Evolutionary conservation across 352 stramenopile genomes (phyloP).

Genomic region (Phytophthora melonis): DNA sequence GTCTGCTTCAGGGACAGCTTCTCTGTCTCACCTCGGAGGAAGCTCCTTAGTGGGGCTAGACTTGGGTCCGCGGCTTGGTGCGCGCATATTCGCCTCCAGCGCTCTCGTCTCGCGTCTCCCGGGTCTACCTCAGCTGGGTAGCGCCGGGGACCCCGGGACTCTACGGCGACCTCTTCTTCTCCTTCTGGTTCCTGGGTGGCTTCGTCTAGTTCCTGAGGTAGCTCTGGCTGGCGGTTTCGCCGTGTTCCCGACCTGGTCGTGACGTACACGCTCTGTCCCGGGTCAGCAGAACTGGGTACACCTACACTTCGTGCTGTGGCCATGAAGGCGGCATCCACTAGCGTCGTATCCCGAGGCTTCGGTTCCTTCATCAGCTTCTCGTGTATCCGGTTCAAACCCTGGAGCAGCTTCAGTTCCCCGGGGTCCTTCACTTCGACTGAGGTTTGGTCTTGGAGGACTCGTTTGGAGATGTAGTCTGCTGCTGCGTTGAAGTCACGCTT

Average conservation of each 20-base stretch:
- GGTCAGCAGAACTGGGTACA: background rate
- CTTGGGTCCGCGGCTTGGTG: slow-evolving; percentile 1
- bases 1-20: slow-evolving; percentile 3
- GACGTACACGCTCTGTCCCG: background rate
- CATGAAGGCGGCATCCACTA: background rate
- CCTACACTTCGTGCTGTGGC: background rate
- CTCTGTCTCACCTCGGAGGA: background rate
- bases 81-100: background rate
- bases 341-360: background rate
- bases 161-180: background rate
- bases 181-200: background rate
- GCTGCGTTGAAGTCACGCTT: slow-evolving; percentile 36
- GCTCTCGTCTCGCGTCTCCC: background rate
- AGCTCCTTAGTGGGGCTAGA: background rate
- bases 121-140: background rate
- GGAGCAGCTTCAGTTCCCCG: background rate
- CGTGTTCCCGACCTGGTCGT: background rate
- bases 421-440: background rate
- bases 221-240: too few species aligned
- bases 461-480: slow-evolving; percentile 18
- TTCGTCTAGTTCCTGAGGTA: background rate
- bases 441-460: slow-evolving; percentile 1
- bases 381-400: slow-evolving; percentile 1
- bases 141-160: background rate
- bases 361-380: slow-evolving; percentile 12